These are phyloP conservation scores for Penicillium diatomitis DNA, from an alignment of 495 filamentous ascomycete genomes.

Conservation along the genomic window DNA sequence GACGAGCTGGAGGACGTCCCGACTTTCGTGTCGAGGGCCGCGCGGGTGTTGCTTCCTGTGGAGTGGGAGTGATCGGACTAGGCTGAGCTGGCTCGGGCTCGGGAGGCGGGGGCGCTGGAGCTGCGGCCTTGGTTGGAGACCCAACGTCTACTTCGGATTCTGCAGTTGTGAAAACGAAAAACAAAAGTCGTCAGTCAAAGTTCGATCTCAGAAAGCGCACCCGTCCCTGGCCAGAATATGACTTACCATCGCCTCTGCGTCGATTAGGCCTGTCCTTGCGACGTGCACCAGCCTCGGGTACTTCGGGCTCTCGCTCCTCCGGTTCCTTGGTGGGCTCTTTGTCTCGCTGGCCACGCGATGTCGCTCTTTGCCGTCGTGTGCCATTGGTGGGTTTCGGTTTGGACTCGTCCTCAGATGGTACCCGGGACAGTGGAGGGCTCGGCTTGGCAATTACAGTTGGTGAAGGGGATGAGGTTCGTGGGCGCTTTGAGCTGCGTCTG, in stretches of 20 bases:
- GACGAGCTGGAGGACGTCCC: conserved; percentile 51
- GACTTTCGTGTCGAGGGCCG: conserved; percentile 55
- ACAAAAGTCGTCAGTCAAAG: too few relatives aligned
- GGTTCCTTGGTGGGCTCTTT: conserved; percentile 57
- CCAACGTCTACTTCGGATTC: conserved; percentile 32
- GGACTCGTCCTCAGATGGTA: conserved; percentile 63
- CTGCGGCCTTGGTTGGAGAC: conserved; percentile 26
- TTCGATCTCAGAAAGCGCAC: background rate
- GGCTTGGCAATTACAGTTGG: conserved; percentile 47
- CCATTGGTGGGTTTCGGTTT: conserved; percentile 41
- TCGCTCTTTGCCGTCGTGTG: conserved; percentile 55
- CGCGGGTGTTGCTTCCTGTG: conserved; percentile 31
- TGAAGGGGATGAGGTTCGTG: conserved; percentile 66
- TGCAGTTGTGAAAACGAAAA: conserved; percentile 5
- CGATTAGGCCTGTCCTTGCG: conserved; percentile 67
- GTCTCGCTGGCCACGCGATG: conserved; percentile 58
- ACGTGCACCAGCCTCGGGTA: conserved; percentile 60
- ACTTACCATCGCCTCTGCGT: conserved; percentile 66
- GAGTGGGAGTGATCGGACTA: conserved; percentile 46
- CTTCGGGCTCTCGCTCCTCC: conserved; percentile 55
- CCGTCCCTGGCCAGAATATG: too few relatives aligned
- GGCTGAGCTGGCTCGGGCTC: conserved; percentile 37
- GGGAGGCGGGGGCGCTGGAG: conserved; percentile 14
- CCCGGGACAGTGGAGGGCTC: conserved; percentile 37
- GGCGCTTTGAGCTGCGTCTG: conserved; percentile 53